Evolutionary conservation across 345 rosid species (phyloP).

Genomic region (Geranium brycei): DNA sequence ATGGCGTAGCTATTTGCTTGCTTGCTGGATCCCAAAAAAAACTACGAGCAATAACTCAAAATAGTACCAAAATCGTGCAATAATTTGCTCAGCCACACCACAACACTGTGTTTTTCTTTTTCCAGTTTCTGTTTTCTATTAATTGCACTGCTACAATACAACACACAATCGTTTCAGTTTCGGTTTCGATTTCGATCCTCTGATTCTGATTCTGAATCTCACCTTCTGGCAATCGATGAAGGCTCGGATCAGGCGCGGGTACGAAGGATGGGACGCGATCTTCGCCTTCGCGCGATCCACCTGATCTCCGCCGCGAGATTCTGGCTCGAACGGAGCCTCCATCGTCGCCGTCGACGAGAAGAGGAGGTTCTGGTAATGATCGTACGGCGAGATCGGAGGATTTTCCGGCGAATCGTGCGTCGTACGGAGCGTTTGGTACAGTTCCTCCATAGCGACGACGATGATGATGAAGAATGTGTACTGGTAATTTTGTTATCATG

Average conservation of each 20-base stretch:
- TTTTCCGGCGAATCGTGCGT: conserved; percentile 53
- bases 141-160: neutral
- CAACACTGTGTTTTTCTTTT: no score
- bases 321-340: conserved; percentile 38
- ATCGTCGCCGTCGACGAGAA: conserved; percentile 3
- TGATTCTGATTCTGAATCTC: neutral
- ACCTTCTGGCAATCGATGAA: conserved; percentile 97
- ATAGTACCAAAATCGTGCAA: neutral
- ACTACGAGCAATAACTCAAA: no score
- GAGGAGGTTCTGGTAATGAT: conserved; percentile 26
- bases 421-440: conserved; percentile 45
- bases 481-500: neutral
- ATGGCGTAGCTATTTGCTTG: no score
- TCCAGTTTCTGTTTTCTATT: neutral
- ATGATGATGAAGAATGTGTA: no score
- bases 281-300: conserved; percentile 39
- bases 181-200: neutral
- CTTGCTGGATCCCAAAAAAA: no score
- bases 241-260: conserved; percentile 76
- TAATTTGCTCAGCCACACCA: no score
- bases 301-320: conserved; percentile 30
- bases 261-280: conserved; percentile 71
- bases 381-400: conserved; percentile 33
- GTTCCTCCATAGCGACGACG: conserved; percentile 51
- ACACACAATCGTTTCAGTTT: neutral